A percentile compares a stretch with the other conserved stretches of the same genome.
These are phyloP conservation scores for Xylaria sp. DNA, from an alignment of 2,329 filamentous ascomycete species.

Conservation along the genomic window DNA sequence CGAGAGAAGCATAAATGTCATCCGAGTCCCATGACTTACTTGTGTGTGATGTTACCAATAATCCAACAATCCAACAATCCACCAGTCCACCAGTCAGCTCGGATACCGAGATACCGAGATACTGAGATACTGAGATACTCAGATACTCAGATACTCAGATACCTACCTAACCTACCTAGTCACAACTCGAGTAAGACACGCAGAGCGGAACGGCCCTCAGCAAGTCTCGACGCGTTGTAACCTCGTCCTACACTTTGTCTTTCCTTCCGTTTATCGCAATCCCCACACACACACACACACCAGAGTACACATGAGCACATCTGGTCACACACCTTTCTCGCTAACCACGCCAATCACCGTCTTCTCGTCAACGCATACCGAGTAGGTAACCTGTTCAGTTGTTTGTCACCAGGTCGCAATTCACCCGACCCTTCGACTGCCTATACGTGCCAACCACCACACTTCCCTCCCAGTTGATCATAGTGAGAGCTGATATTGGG, in stretches of 20 bases:
- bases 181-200: slow-evolving; percentile 39
- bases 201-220: slow-evolving; percentile 42
- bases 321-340: slow-evolving; percentile 29
- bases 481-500: slow-evolving; percentile 6
- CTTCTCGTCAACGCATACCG: slow-evolving; percentile 27
- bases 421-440: neutral
- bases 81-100: slow-evolving; percentile 34
- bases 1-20: slow-evolving; percentile 36
- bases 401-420: slow-evolving; percentile 32
- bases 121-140: too few relatives aligned
- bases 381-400: slow-evolving; percentile 9
- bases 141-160: too few relatives aligned
- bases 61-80: slow-evolving; percentile 27
- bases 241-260: slow-evolving; percentile 13
- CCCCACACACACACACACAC: slow-evolving; percentile 35
- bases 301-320: slow-evolving; percentile 31
- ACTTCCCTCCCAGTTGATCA: neutral
- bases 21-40: slow-evolving; percentile 26
- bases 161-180: too few relatives aligned
- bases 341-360: slow-evolving; percentile 33
- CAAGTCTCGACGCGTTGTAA: slow-evolving; percentile 38
- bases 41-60: slow-evolving; percentile 19
- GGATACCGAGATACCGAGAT: too few relatives aligned
- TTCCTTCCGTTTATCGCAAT: slow-evolving; percentile 9
- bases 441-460: too few relatives aligned